Percentiles rank a stretch among this genome's conserved stretches.
Conservation (phyloP, 2,329 filamentous ascomycete species). For the Hypomyces perniciosus region DNA sequence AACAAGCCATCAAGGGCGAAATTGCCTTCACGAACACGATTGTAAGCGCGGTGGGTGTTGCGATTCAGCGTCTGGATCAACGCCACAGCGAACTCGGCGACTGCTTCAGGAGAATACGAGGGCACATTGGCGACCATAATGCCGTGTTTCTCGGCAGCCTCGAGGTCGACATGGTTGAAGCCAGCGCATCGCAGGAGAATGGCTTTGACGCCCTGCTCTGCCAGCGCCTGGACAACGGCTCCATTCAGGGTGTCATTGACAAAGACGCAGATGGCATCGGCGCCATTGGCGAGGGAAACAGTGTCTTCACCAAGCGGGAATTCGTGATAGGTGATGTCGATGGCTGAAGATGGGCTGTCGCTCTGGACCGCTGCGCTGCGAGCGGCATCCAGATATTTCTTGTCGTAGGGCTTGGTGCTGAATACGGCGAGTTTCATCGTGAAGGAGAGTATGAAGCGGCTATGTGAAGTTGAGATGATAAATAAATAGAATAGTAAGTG, state of each 20-base stretch:
- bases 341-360: constrained; percentile 22
- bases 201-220: constrained; percentile 45
- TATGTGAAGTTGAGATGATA: too few relatives aligned
- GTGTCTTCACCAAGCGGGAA: constrained; percentile 52
- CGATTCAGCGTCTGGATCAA: constrained; percentile 62
- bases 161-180: constrained; percentile 61
- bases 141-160: constrained; percentile 45
- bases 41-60: constrained; percentile 62
- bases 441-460: not conserved
- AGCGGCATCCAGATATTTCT: constrained; percentile 45
- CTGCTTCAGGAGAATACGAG: constrained; percentile 62
- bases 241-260: constrained; percentile 57
- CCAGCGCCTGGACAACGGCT: constrained; percentile 46
- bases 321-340: constrained; percentile 52
- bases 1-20: constrained; percentile 60
- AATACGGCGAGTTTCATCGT: constrained; percentile 57
- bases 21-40: constrained; percentile 62
- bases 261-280: constrained; percentile 59
- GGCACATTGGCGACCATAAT: constrained; percentile 62
- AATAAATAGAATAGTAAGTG: too few relatives aligned
- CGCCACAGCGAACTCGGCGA: constrained; percentile 64
- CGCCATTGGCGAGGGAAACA: constrained; percentile 44
- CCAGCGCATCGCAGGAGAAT: constrained; percentile 63
- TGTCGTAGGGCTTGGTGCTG: constrained; percentile 59
- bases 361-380: constrained; percentile 20